Base-by-base conservation (phyloP, 805 yeast genomes). In the Candida khao-thaluensis region DNA sequence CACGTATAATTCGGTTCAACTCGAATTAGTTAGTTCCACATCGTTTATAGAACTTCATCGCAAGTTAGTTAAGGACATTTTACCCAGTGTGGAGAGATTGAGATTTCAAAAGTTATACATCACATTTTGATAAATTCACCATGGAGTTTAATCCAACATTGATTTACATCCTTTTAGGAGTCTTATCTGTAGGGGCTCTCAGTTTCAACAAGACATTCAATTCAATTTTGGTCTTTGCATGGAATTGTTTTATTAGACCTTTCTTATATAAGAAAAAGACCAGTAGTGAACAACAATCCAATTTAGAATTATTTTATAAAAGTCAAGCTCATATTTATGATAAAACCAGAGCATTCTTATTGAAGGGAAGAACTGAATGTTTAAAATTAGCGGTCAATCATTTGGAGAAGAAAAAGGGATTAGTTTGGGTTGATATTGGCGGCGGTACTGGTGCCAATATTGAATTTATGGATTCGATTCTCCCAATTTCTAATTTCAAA, bases 381-480 rank as follows among this genome's bases (percentile, higher is more conserved):
- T 65, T 84, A 40, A 69, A 69, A 37, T 57, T 83, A 42, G 84
- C 85, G 1, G 71, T 67, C 21, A 58, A 81, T 17, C 89, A 84
- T 57, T 60, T 82, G 25, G 46, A 54, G 24, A 66, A 64, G 37
- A n/a, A 10, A 7, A 53, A 57, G 28, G 71, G 72, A 36, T 61
- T 82, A 31, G 78, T 82, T 31, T 83, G 90, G 90, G 70, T 83
- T 35, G 90, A 83, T 56, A 75, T 86, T 53, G 95, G 95, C 36
- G 95, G 95, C 22, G 95, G 95, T 17, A 85, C 95, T 5, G 95
- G 95, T 34, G 71, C 79, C 60, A 85, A 85, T 62, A 81, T 85
- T 51, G 93, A 85, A 60, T 71, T 74, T 51, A 85, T 85, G 95
- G 68, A 82, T 55, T 55, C 66, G 30, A 62, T 78, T 32, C 62